phyloP scores from a whole-genome alignment of 495 filamentous ascomycete species.

The Aspergillus hancockii region DNA sequence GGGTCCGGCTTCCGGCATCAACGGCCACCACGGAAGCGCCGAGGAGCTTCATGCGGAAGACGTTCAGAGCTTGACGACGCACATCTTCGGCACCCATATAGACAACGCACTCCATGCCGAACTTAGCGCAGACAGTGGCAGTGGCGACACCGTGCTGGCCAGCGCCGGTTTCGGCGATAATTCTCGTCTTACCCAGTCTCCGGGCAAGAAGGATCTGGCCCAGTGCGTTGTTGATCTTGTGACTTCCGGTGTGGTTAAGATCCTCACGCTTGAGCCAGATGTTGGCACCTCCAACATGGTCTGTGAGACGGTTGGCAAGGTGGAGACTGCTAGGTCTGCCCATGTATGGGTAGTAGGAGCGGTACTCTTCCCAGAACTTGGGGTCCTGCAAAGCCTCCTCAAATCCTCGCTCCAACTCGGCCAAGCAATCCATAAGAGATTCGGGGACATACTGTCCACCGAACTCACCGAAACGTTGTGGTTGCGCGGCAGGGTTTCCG shows the following conservation, averaged over 20 bases:
- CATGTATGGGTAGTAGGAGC: conserved; percentile 97
- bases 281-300: conserved; percentile 83
- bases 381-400: conserved; percentile 80
- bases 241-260: conserved; percentile 80
- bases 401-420: conserved; percentile 91
- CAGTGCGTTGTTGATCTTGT: conserved; percentile 97
- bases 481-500: conserved; percentile 56
- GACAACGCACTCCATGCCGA: conserved; percentile 92
- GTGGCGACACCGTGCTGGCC: conserved; percentile 96
- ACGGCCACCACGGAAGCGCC: conserved; percentile 86
- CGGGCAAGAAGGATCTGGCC: conserved; percentile 84
- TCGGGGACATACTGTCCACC: conserved; percentile 99
- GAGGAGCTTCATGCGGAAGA: conserved; percentile 95
- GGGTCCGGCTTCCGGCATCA: conserved; percentile 78
- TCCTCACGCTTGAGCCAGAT: conserved; percentile 97
- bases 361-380: conserved; percentile 95
- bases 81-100: conserved; percentile 98
- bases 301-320: conserved; percentile 81
- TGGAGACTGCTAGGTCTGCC: conserved; percentile 91
- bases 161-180: conserved; percentile 96
- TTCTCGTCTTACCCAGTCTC: conserved; percentile 83
- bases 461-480: conserved; percentile 91
- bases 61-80: conserved; percentile 88
- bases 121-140: conserved; percentile 94
- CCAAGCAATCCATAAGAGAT: conserved; percentile 94